Base-by-base conservation (phyloP, 305 asterid genomes). In the Solanum hybrid region DNA sequence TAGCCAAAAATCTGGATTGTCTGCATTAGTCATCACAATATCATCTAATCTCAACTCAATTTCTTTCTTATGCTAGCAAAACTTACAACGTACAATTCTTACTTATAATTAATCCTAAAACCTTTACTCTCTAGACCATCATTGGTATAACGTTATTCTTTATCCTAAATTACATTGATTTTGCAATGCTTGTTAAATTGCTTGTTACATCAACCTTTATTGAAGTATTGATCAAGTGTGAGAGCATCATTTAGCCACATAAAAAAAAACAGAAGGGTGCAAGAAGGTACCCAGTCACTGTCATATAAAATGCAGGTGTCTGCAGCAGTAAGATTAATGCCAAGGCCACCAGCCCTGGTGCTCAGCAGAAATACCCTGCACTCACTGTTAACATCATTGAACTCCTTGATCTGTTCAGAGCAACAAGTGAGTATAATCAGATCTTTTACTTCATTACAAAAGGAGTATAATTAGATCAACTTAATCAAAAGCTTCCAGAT, bases 321-420 rank as follows among this genome's bases (percentile, higher is more conserved):
- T 26, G 99, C 99, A 91, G 99, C 94, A 80, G 99, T 97, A 83
- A 98, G 99, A 94, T 98, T 98, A 90, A 98, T 98, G 80, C 99
- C 99, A 82, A 98, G 96, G 64, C 99, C 99, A 89, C 99, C 99
- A 92, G 99, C 99, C 88, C 99, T 94, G 61, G 99, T 97, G 94
- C 99, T 97, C 28, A 98, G 98, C 86, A 98, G 97, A 94, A 98
- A 98, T 90, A 98, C 92, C 92, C 96, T 95, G 79, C 12, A 92
- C 51, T 90, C 24, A 81, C 98, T 96, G 89, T 94, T 91, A 80
- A 90, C 93, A 61, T 96, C 95, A 90, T 97, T 96, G 96, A 98
- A 98, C 87, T 95, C 99, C 91, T 93, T 51, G 85, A 98, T 98
- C 99, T 98, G 98, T 91, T 89, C 57, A 87, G n/a, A 35, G 31